Percentiles rank a stretch among this genome's conserved stretches.
phyloP scores from a whole-genome alignment of 495 filamentous ascomycete species.

The Tuber aestivum region DNA sequence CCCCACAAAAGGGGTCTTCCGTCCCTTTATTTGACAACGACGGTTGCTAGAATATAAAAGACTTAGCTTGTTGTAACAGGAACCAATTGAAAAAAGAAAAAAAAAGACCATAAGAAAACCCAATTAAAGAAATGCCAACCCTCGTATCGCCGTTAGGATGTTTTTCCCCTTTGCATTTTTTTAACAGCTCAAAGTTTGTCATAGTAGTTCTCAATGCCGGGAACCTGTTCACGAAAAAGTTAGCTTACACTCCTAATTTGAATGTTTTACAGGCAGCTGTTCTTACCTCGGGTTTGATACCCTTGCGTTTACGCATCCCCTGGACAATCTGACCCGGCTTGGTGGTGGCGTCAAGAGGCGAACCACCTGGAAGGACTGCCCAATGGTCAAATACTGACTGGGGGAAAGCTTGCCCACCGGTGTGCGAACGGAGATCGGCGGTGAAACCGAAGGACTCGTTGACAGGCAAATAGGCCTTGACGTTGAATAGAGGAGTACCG shows the following conservation, averaged over 20 bases:
- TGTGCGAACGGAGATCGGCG: constrained; percentile 86
- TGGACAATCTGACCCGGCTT: constrained; percentile 80
- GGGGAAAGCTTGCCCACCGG: constrained; percentile 97
- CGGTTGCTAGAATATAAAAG: background rate
- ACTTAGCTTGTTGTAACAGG: background rate
- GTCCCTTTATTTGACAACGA: background rate
- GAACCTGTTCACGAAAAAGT: constrained; percentile 50
- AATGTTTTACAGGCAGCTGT: background rate
- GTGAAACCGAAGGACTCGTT: constrained; percentile 99
- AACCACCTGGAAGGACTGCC: constrained; percentile 89
- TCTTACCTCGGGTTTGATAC: constrained; percentile 76
- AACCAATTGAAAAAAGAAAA: constrained; percentile 8
- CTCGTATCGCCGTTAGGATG: background rate
- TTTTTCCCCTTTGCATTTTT: background rate
- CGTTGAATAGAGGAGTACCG: constrained; percentile 97
- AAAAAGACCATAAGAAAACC: background rate
- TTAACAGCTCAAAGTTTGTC: constrained; percentile 77
- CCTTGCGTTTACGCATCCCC: constrained; percentile 97
- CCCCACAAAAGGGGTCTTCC: background rate
- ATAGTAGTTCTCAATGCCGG: constrained; percentile 67
- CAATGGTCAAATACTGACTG: constrained; percentile 98
- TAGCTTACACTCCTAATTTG: background rate
- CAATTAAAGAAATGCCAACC: background rate
- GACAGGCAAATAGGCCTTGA: constrained; percentile 99
- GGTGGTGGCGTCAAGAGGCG: constrained; percentile 74